Evolutionary conservation across 2,329 filamentous ascomycete genomes (phyloP).

Genomic region (Rosellinia necatrix): DNA sequence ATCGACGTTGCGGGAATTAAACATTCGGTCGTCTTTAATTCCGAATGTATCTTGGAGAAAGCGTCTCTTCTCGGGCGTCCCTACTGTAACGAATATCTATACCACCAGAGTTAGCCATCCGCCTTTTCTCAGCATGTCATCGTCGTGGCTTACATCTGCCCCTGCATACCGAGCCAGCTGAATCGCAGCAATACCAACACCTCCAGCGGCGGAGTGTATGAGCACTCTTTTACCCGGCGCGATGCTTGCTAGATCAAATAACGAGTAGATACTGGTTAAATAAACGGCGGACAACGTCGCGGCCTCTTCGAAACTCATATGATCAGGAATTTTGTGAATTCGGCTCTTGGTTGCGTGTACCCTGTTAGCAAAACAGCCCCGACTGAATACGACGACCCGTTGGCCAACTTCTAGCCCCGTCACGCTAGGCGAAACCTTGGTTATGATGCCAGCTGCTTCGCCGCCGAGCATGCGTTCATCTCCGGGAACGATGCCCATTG

Average conservation of each 20-base stretch:
- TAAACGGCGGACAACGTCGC: constrained; percentile 41
- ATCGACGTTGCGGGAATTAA: constrained; percentile 31
- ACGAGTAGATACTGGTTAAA: constrained; percentile 38
- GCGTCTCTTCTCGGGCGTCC: constrained; percentile 28
- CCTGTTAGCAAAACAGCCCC: constrained; percentile 31
- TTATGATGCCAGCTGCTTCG: constrained; percentile 32
- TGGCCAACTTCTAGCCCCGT: constrained; percentile 29
- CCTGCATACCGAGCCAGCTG: constrained; percentile 11
- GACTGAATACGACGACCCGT: constrained; percentile 29
- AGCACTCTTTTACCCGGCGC: constrained; percentile 30
- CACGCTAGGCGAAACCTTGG: constrained; percentile 14
- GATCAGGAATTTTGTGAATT: constrained; percentile 37
- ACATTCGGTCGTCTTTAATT: constrained; percentile 40
- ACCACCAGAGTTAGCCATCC: background rate
- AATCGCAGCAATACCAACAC: constrained; percentile 25
- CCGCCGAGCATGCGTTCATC: constrained; percentile 24
- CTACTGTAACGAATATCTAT: constrained; percentile 31
- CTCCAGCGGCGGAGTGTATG: constrained; percentile 29
- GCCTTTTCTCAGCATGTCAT: background rate
- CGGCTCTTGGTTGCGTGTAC: background rate
- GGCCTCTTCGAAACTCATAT: constrained; percentile 42
- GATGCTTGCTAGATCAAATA: constrained; percentile 38
- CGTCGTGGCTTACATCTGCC: constrained; percentile 13
- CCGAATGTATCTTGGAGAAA: constrained; percentile 38
- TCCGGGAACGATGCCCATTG: constrained; percentile 21